phyloP scores from a whole-genome alignment of 2,329 filamentous ascomycete genomes.

The Scleromitrula shiraiana region DNA sequence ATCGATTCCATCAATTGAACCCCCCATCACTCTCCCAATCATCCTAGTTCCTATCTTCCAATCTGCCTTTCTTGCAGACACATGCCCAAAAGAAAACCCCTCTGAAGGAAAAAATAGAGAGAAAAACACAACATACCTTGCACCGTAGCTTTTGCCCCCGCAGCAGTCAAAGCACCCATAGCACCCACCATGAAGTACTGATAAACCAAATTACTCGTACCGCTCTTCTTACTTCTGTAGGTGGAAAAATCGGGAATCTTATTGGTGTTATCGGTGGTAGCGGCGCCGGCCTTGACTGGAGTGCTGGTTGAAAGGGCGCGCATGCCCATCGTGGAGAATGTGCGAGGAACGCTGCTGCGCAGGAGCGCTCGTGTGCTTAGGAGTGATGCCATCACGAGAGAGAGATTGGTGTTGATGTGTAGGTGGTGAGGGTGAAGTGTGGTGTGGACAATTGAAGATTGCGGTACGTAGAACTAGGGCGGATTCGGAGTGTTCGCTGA shows the following conservation, averaged over 20 bases:
- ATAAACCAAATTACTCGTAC: slow-evolving; percentile 76
- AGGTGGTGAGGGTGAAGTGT: too few species aligned
- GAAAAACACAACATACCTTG: slow-evolving; percentile 62
- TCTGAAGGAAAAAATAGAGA: not conserved
- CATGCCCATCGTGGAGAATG: slow-evolving; percentile 31
- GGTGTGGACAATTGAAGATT: slow-evolving; percentile 3
- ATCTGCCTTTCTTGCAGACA: not conserved
- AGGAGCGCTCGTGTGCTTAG: slow-evolving; percentile 61
- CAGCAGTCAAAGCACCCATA: slow-evolving; percentile 83
- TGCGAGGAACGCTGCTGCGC: slow-evolving; percentile 46
- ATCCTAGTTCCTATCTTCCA: not conserved
- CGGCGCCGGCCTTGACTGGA: slow-evolving; percentile 21
- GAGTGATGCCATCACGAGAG: slow-evolving; percentile 54
- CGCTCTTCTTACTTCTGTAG: slow-evolving; percentile 65
- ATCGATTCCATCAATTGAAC: slow-evolving; percentile 11
- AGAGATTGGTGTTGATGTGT: not conserved
- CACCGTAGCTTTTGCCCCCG: slow-evolving; percentile 95
- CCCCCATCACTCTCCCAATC: not conserved
- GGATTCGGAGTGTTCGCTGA: slow-evolving; percentile 8
- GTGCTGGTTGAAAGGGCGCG: slow-evolving; percentile 46
- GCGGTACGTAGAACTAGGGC: slow-evolving; percentile 1
- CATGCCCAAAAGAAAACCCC: too few species aligned
- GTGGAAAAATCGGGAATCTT: slow-evolving; percentile 84
- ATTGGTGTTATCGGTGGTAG: slow-evolving; percentile 15
- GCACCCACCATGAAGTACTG: slow-evolving; percentile 98